Conservation (phyloP, 306 rosid genomes). For the Cicer chorassanicum region DNA sequence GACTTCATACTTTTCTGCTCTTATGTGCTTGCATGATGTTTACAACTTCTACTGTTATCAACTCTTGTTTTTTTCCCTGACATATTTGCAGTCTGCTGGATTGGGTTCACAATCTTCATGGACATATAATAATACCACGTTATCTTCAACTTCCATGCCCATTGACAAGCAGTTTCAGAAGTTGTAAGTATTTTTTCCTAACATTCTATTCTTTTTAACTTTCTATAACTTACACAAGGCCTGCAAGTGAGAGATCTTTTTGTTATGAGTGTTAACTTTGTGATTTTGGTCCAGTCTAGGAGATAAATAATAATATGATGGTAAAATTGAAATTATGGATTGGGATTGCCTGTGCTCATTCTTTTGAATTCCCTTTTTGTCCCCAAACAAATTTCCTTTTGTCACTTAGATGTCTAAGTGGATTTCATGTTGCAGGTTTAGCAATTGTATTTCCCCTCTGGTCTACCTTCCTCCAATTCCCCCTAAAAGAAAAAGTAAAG, state of each 20-base stretch:
- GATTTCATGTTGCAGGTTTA: slow-evolving; percentile 32
- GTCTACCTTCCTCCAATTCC: neutral
- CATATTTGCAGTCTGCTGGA: slow-evolving; percentile 62
- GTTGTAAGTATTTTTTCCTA: slow-evolving; percentile 65
- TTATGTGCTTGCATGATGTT: slow-evolving; percentile 35
- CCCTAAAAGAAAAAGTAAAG: slow-evolving; percentile 12
- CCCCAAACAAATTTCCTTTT: slow-evolving; percentile 22
- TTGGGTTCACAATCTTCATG: slow-evolving; percentile 65
- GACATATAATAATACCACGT: slow-evolving; percentile 56
- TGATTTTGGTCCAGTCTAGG: slow-evolving; percentile 35
- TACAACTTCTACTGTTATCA: slow-evolving; percentile 24
- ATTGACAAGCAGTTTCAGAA: slow-evolving; percentile 77
- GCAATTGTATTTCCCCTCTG: slow-evolving; percentile 23
- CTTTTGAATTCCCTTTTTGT: slow-evolving; percentile 13
- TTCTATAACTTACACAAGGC: slow-evolving; percentile 23
- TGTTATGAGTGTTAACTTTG: slow-evolving; percentile 25
- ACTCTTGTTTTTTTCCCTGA: slow-evolving; percentile 14
- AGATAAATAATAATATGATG: slow-evolving; percentile 25
- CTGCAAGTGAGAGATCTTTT: slow-evolving; percentile 7
- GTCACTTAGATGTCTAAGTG: slow-evolving; percentile 9
- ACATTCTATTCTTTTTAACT: slow-evolving; percentile 31
- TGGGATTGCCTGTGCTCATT: slow-evolving; percentile 19
- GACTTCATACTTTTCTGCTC: slow-evolving; percentile 32
- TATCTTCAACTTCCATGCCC: slow-evolving; percentile 55
- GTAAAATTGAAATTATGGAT: slow-evolving; percentile 36